These are phyloP conservation scores for Botrytis tulipae DNA, from an alignment of 2,329 filamentous ascomycete genomes.

Conservation along the genomic window DNA sequence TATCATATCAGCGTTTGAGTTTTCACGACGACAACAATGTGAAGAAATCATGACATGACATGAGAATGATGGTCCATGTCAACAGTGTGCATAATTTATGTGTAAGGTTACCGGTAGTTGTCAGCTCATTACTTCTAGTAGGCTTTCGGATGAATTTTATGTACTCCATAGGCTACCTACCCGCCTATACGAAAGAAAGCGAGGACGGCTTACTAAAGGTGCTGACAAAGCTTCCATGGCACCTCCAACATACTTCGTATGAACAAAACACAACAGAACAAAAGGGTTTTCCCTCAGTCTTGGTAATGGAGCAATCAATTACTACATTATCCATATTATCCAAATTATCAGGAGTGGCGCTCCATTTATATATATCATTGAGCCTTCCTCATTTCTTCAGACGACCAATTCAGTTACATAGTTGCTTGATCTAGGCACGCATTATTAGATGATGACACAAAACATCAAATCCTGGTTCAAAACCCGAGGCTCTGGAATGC, in stretches of 20 bases:
- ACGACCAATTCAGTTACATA: not conserved
- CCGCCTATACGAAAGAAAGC: not conserved
- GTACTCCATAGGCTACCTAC: not conserved
- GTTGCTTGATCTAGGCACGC: not conserved
- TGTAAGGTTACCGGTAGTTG: not conserved
- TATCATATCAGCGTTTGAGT: not conserved
- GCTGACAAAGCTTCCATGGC: not conserved
- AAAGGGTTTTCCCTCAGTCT: not conserved
- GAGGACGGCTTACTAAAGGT: not conserved
- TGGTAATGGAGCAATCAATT: not conserved
- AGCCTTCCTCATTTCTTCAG: not conserved
- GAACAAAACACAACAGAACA: not conserved
- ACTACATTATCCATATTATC: not conserved
- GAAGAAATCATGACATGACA: not conserved
- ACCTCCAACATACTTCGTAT: not conserved
- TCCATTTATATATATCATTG: not conserved
- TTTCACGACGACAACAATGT: not conserved
- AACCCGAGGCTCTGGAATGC: not conserved
- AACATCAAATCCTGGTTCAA: not conserved
- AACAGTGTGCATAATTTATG: not conserved
- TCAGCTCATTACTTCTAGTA: not conserved
- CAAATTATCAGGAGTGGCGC: not conserved
- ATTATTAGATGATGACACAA: not conserved
- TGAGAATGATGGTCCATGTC: not conserved
- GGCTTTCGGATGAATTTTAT: not conserved